Base-by-base conservation (phyloP, 1,284 basidiomycete genomes). In the Sporisorium sorghi region DNA sequence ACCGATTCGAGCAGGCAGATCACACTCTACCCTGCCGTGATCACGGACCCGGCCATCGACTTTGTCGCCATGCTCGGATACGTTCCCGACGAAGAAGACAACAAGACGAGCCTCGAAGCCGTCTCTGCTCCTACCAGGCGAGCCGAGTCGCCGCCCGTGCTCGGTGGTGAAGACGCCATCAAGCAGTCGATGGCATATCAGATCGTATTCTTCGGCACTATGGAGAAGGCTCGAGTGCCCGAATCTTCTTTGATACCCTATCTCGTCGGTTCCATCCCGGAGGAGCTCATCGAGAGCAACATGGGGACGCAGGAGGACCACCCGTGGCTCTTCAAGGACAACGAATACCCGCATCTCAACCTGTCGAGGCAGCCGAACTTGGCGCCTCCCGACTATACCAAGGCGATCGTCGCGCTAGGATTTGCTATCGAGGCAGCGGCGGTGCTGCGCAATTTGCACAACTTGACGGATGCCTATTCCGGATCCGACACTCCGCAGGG, bases 121-220 rank as follows among this genome's bases (percentile, higher is more conserved):
- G 32, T 69, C 4, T 56, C 67, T 7, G 60, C 67, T 28, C 60
- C 67, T 2, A 19, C 24, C 11, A 32, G 58, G 35, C 47, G 56
- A 3, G 56, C 47, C 4, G 52, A 30, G 7, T 64, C 61, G 48
- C 67, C 58, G 2, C 67, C 57, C 7, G 32, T 26, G 0, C 52
- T 64, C 5, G 58, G 61, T 24, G 60, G 51, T 2, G 10, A 14
- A 3, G 40, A 49, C 2, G 9, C 52, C 8, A 49, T 62, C 3
- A 4, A 56, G n/a, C 72, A 74, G 19, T 33, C 43, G 10, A 58
- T 52, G 53, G 37, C 66, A 14, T 78, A 78, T 44, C 55, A 58
- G 28, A 54, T 79, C 60, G 52, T 35, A 6, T 64, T 78, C n/a
- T 54, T 76, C 12, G 74, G 71, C 30, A 68, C 76, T 0, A 28